Conservation (phyloP, 805 yeast species). For the Blastobotrys americana region DNA sequence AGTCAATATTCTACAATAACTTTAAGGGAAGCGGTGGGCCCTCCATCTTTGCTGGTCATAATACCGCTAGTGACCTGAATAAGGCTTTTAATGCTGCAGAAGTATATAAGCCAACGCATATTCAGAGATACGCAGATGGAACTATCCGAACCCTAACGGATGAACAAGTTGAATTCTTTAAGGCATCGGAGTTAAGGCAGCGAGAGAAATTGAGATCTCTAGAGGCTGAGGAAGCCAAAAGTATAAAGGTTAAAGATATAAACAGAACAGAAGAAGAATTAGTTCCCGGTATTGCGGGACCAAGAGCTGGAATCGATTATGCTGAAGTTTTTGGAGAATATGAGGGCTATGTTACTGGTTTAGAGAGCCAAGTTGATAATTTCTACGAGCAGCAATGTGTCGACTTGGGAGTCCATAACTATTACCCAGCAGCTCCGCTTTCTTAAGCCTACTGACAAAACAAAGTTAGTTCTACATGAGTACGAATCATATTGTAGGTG, state of each 20-base stretch:
- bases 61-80: too few relatives aligned
- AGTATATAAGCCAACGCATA: too few relatives aligned
- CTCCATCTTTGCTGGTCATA: too few relatives aligned
- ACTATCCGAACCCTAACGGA: constrained; percentile 20
- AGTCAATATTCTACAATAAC: too few relatives aligned
- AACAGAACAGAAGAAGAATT: background rate
- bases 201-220: background rate
- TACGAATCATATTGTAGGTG: too few relatives aligned
- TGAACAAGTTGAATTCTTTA: constrained; percentile 20
- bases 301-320: constrained; percentile 1
- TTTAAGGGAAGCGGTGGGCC: too few relatives aligned
- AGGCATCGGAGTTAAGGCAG: constrained; percentile 15
- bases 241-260: constrained; percentile 10
- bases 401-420: constrained; percentile 6
- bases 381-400: constrained; percentile 3
- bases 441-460: too few relatives aligned
- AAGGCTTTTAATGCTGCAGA: too few relatives aligned
- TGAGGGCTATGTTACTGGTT: constrained; percentile 3
- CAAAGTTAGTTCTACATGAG: too few relatives aligned
- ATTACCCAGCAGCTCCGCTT: constrained; percentile 15
- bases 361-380: constrained; percentile 11
- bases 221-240: background rate
- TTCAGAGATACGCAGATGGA: constrained; percentile 22
- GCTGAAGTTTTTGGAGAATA: constrained; percentile 11
- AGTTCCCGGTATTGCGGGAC: background rate